Evolutionary conservation across 116 monocot species (phyloP), one percentile per base, ranked within the genome.

Genomic region (Phalaenopsis hybrid): DNA sequence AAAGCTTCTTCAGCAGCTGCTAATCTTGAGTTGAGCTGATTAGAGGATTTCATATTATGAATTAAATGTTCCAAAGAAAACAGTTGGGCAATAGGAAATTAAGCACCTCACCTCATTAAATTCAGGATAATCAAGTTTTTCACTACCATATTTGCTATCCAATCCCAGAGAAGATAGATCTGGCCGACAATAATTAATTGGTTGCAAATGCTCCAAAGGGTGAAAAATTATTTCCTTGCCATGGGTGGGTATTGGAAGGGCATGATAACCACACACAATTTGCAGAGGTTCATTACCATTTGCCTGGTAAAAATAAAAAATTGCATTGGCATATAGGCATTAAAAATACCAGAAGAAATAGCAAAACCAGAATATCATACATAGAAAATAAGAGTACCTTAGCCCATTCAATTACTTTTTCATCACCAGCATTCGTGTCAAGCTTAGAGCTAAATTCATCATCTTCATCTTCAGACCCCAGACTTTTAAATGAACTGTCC

Each of bases 351-450:
- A 21, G 41, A 61, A 52, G 61, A 58, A 20, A 18, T 25, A 80
- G 0, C 12, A 65, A 63, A 51, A 57, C n/a, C n/a, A 70, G 2
- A 79, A 55, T 7, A 72, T 31, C 2, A 75, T 12, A 72, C 34
- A 25, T 61, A 78, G 50, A 28, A 67, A 69, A 12, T 20, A 78
- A 45, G 55, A 50, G 73, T 76, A 84, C 97, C 97, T 98, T 98
- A 37, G 97, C 97, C 97, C 97, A 98, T 85, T 85, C 83, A 88
- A 98, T 87, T 79, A 94, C 88, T 93, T 94, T 94, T 78, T 93
- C 90, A 88, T 98, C 91, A 77, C 80, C 81, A 79, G 81, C 76
- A 86, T 43, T 73, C 8, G 37, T 43, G 75, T 94, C 94, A 81
- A 88, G 74, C 85, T 86, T 90, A 18, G 81, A 82, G 80, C 70